Conservation (phyloP, 108 stramenopile genomes). For the Aureococcus anophagefferens region DNA sequence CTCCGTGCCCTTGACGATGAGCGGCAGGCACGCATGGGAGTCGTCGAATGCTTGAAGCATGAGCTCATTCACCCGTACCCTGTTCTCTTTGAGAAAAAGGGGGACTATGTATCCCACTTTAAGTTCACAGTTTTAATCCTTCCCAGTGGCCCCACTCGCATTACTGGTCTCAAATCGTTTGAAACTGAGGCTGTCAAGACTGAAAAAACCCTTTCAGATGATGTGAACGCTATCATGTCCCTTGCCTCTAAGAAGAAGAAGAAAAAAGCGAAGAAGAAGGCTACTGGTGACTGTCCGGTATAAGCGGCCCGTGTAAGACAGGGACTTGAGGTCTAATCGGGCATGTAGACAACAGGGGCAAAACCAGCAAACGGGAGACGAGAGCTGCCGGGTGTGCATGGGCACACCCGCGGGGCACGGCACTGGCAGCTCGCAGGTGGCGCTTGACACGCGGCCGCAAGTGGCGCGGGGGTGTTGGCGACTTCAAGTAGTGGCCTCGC, state of each 20-base stretch:
- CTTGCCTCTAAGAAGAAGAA: constrained; percentile 26
- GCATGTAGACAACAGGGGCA: no score
- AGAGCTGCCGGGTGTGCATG: no score
- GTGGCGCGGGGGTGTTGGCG: no score
- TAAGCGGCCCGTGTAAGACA: no score
- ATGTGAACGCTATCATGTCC: constrained; percentile 56
- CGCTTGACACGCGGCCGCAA: no score
- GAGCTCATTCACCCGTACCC: constrained; percentile 88
- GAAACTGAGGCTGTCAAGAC: constrained; percentile 68
- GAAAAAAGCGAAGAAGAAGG: constrained; percentile 36
- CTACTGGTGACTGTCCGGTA: no score
- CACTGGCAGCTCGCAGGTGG: no score
- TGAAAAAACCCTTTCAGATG: constrained; percentile 67
- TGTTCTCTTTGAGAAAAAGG: constrained; percentile 70
- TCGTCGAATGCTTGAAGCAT: constrained; percentile 81
- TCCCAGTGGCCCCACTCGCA: constrained; percentile 75
- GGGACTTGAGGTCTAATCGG: no score
- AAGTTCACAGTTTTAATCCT: constrained; percentile 93
- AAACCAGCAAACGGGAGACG: no score
- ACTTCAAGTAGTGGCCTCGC: no score
- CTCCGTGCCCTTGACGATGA: constrained; percentile 89
- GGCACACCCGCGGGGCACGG: no score
- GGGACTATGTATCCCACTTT: constrained; percentile 85
- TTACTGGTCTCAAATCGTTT: constrained; percentile 62
- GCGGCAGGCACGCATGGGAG: constrained; percentile 79